Percentiles rank a stretch among this genome's conserved stretches.
Evolutionary conservation across 306 rosid species (phyloP).

Genomic region (Rosa multiflora): DNA sequence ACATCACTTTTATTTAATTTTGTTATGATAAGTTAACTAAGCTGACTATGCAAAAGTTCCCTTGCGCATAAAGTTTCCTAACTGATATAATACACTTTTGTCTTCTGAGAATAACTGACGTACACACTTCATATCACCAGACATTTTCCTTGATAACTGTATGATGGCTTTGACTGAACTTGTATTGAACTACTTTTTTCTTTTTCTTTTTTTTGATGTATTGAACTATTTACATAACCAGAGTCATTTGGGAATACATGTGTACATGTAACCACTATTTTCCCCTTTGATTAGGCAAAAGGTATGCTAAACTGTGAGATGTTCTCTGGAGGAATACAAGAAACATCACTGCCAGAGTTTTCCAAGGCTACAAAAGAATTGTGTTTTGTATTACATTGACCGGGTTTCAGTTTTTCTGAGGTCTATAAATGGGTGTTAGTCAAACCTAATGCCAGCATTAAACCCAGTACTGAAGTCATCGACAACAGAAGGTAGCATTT

Average conservation of each 20-base stretch:
- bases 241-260: not conserved
- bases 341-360: constrained; percentile 2
- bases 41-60: too few species aligned
- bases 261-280: constrained; percentile 1
- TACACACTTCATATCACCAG: too few species aligned
- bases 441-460: constrained; percentile 24
- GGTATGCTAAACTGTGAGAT: not conserved
- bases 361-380: not conserved
- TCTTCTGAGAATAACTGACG: too few species aligned
- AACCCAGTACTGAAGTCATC: constrained; percentile 19
- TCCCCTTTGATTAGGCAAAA: not conserved
- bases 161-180: not conserved
- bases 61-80: too few species aligned
- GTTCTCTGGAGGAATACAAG: not conserved
- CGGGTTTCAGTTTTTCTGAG: not conserved
- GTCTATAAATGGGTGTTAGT: constrained; percentile 14
- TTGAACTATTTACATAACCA: constrained; percentile 7
- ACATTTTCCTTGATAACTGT: too few species aligned
- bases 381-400: not conserved
- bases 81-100: too few species aligned
- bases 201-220: not conserved
- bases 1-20: too few species aligned
- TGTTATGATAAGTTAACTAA: too few species aligned
- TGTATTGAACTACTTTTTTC: constrained; percentile 3
- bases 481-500: constrained; percentile 21